phyloP scores from a whole-genome alignment of 805 yeast species.

The Yarrowia hollandica region DNA sequence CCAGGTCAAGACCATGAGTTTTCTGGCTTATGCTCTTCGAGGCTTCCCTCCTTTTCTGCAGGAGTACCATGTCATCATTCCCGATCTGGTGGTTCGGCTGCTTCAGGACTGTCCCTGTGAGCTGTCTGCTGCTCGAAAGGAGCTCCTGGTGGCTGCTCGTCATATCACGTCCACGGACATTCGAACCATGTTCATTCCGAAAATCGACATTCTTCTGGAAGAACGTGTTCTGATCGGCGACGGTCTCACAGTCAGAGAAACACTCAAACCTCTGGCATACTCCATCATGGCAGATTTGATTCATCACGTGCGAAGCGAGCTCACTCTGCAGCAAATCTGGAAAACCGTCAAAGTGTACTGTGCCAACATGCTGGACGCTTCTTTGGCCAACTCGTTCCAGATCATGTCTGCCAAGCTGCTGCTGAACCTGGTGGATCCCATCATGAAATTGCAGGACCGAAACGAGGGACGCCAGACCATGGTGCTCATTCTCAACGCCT shows the following conservation, averaged over 20 bases:
- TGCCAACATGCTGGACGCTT: constrained; percentile 72
- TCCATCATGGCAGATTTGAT: constrained; percentile 94
- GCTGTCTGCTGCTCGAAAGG: constrained; percentile 86
- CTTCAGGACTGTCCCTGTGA: constrained; percentile 96
- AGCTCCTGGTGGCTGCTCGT: constrained; percentile 87
- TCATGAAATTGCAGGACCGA: constrained; percentile 76
- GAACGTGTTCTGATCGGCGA: constrained; percentile 87
- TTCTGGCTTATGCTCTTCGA: constrained; percentile 87
- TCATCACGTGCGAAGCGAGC: constrained; percentile 83
- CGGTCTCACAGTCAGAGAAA: constrained; percentile 88
- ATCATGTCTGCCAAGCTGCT: constrained; percentile 93
- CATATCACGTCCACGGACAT: constrained; percentile 92
- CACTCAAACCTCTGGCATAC: constrained; percentile 88
- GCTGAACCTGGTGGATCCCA: constrained; percentile 83
- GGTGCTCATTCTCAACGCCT: constrained; percentile 83
- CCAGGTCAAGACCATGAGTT: constrained; percentile 95
- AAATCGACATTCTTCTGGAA: constrained; percentile 80
- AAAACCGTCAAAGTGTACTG: constrained; percentile 83
- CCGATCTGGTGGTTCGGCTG: constrained; percentile 80
- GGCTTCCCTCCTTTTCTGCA: constrained; percentile 71
- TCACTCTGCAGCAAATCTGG: constrained; percentile 81
- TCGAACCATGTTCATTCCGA: constrained; percentile 76
- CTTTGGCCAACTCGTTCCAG: constrained; percentile 85
- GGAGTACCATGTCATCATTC: constrained; percentile 62
- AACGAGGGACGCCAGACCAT: constrained; percentile 80